Percentiles rank a stretch among this genome's conserved stretches.
Evolutionary conservation across 148 eudicot species (phyloP).

Genomic region (Tetragonia tetragonoides): DNA sequence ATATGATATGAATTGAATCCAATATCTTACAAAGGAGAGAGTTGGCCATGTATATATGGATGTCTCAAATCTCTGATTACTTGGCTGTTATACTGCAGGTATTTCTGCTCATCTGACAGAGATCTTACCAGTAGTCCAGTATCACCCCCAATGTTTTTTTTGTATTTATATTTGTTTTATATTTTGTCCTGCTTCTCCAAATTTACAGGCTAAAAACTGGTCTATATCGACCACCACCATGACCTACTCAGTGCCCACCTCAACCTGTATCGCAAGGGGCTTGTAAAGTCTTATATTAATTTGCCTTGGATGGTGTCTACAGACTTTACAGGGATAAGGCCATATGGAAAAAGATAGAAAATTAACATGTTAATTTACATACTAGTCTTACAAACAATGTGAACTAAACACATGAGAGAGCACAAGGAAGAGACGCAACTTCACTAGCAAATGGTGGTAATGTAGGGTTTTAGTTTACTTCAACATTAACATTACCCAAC

Average conservation of each 20-base stretch:
- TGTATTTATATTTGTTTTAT: slow-evolving; percentile 1
- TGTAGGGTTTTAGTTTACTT: too few species aligned
- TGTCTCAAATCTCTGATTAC: slow-evolving; percentile 32
- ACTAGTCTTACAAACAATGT: too few species aligned
- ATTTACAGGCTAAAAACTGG: slow-evolving; percentile 18
- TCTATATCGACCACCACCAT: background rate
- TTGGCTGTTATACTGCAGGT: slow-evolving; percentile 27
- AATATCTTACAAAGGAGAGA: background rate
- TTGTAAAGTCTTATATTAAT: too few species aligned
- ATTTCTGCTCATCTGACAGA: slow-evolving; percentile 28
- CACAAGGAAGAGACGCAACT: too few species aligned
- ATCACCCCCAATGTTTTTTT: background rate
- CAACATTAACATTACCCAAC: background rate
- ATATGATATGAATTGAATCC: background rate
- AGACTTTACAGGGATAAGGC: too few species aligned
- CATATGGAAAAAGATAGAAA: too few species aligned
- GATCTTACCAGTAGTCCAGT: slow-evolving; percentile 19
- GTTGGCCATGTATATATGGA: slow-evolving; percentile 5
- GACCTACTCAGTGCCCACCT: slow-evolving; percentile 9
- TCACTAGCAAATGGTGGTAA: too few species aligned
- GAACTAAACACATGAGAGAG: too few species aligned
- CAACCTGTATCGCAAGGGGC: too few species aligned
- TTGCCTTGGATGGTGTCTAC: too few species aligned
- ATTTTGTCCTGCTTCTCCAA: background rate
- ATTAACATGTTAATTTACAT: too few species aligned